Evolutionary conservation across 179 eudicot genomes (phyloP).

Genomic region (Gypsophila paniculata): DNA sequence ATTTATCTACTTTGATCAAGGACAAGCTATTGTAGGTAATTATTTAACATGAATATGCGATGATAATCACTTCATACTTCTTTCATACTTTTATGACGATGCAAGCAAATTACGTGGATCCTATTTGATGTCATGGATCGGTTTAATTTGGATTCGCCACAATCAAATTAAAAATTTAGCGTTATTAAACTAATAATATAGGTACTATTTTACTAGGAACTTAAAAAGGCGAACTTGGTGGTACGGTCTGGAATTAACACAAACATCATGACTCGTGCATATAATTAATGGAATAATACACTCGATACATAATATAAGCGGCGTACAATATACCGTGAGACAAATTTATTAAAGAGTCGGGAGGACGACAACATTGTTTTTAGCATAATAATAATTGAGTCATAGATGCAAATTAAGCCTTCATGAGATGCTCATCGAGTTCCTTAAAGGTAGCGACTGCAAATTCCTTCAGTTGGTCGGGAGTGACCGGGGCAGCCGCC

Average conservation of each 20-base stretch:
- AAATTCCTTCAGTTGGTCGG: conserved; percentile 46
- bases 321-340: background rate
- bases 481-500: conserved; percentile 49
- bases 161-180: no score
- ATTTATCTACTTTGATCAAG: conserved; percentile 19
- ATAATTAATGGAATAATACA: no score
- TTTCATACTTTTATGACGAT: no score
- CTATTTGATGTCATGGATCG: no score
- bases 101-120: no score
- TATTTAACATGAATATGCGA: no score
- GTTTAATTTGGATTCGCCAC: no score
- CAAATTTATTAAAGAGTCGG: background rate
- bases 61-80: background rate
- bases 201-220: no score
- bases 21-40: background rate
- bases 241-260: no score
- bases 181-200: no score
- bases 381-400: background rate
- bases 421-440: conserved; percentile 45
- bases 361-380: background rate
- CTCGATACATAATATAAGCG: background rate
- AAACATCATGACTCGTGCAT: no score
- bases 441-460: conserved; percentile 51
- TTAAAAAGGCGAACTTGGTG: no score
- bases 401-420: conserved; percentile 26